Conservation (phyloP, 192 early-diverging fungal species). For the Cetraspora pellucida region DNA sequence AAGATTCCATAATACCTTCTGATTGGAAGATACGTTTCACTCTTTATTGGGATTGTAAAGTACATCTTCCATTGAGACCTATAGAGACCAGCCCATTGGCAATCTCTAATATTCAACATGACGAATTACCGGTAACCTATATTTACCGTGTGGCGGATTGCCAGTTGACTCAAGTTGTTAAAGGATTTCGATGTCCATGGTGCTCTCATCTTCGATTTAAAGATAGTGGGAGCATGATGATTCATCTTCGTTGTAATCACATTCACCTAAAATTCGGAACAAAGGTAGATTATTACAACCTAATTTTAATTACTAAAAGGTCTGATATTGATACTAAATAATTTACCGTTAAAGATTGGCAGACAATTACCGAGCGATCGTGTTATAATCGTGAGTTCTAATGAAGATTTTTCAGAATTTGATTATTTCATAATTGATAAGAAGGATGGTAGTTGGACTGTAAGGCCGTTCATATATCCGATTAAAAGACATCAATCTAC, state of each 20-base stretch:
- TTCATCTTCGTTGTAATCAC: conserved; percentile 22
- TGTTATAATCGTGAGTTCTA: conserved; percentile 5
- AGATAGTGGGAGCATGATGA: neutral
- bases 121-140: conserved; percentile 7
- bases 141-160: conserved; percentile 28
- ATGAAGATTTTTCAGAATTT: conserved; percentile 26
- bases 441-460: neutral
- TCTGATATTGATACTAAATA: neutral
- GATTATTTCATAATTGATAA: conserved; percentile 29
- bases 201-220: conserved; percentile 2
- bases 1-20: conserved; percentile 8
- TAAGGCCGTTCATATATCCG: conserved; percentile 27
- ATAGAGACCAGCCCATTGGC: too few relatives aligned
- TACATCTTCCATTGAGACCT: conserved; percentile 2
- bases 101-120: neutral
- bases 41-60: conserved; percentile 18
- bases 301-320: neutral
- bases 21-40: conserved; percentile 13
- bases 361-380: conserved; percentile 27
- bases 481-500: neutral
- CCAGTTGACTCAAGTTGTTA: conserved; percentile 3
- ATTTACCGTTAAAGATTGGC: neutral
- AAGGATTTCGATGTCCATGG: conserved; percentile 31
- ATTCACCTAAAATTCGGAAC: conserved; percentile 25
- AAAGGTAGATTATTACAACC: conserved; percentile 12